Percentiles rank a stretch among this genome's conserved stretches.
Evolutionary conservation across 2,329 filamentous ascomycete genomes (phyloP).

Genomic region (Dactylellina cionopaga): DNA sequence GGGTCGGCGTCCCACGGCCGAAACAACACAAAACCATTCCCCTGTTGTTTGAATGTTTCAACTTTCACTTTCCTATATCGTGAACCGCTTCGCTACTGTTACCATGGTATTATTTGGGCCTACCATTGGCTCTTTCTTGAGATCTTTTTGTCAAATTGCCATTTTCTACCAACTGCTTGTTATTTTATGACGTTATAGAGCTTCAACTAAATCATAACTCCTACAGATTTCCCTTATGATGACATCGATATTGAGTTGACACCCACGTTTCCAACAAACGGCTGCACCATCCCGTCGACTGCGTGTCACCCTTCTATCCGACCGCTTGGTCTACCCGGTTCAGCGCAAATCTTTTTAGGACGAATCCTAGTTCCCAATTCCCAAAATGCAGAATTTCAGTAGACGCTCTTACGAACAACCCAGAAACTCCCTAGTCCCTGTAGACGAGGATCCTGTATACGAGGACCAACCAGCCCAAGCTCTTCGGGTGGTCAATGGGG

Average conservation of each 20-base stretch:
- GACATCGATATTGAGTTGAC: slow-evolving; percentile 51
- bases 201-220: slow-evolving; percentile 25
- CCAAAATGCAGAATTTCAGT: slow-evolving; percentile 49
- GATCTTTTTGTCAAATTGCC: too few species aligned
- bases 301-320: slow-evolving; percentile 35
- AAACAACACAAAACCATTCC: slow-evolving; percentile 39
- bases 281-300: slow-evolving; percentile 46
- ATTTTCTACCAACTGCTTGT: background rate
- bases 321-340: slow-evolving; percentile 17
- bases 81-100: slow-evolving; percentile 6
- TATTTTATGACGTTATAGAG: background rate
- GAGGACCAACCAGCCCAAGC: slow-evolving; percentile 30
- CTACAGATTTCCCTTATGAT: slow-evolving; percentile 22
- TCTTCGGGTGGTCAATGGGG: slow-evolving; percentile 45
- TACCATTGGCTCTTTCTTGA: slow-evolving; percentile 8
- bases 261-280: slow-evolving; percentile 41
- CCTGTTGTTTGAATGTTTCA: slow-evolving; percentile 40
- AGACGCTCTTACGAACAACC: slow-evolving; percentile 40
- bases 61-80: slow-evolving; percentile 31
- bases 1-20: background rate
- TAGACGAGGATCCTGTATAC: slow-evolving; percentile 47
- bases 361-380: background rate
- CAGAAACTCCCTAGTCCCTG: slow-evolving; percentile 29
- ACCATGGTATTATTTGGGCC: slow-evolving; percentile 17
- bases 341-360: slow-evolving; percentile 12